Percentiles rank a stretch among this genome's conserved stretches.
phyloP scores from a whole-genome alignment of 192 early-diverging fungal genomes.

The Coemansia sp. region DNA sequence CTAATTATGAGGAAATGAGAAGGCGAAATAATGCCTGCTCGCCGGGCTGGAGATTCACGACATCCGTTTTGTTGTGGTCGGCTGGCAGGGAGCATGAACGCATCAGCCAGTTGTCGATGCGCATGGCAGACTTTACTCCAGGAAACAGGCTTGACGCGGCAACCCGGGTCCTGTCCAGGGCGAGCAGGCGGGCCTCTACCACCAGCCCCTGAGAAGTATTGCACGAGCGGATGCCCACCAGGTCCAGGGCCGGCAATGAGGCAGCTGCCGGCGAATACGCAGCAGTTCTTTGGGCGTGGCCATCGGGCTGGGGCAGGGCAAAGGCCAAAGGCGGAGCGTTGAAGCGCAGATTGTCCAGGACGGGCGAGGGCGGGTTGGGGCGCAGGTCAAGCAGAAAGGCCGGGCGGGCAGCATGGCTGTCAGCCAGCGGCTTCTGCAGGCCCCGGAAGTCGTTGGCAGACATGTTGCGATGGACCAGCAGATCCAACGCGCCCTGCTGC shows the following conservation, averaged over 20 bases:
- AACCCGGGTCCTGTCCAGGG: neutral
- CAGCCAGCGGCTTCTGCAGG: constrained; percentile 18
- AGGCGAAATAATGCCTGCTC: constrained; percentile 27
- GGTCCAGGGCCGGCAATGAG: neutral
- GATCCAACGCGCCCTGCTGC: constrained; percentile 15
- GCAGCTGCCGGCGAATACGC: neutral
- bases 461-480: constrained; percentile 42
- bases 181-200: constrained; percentile 7
- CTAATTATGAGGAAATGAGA: neutral
- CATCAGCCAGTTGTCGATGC: constrained; percentile 33
- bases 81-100: constrained; percentile 1
- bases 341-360: constrained; percentile 12
- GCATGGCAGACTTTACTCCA: neutral
- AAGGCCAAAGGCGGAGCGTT: constrained; percentile 39
- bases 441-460: constrained; percentile 49
- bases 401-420: constrained; percentile 10
- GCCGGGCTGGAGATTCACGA: constrained; percentile 10
- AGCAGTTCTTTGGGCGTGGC: neutral
- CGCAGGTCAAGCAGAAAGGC: constrained; percentile 31
- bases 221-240: constrained; percentile 28
- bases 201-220: neutral
- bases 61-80: constrained; percentile 5
- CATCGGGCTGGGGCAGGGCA: constrained; percentile 3
- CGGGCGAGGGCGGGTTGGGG: neutral
- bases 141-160: neutral